Conservation (phyloP, 73 alveolate species). For the Paramecium biaurelia region DNA sequence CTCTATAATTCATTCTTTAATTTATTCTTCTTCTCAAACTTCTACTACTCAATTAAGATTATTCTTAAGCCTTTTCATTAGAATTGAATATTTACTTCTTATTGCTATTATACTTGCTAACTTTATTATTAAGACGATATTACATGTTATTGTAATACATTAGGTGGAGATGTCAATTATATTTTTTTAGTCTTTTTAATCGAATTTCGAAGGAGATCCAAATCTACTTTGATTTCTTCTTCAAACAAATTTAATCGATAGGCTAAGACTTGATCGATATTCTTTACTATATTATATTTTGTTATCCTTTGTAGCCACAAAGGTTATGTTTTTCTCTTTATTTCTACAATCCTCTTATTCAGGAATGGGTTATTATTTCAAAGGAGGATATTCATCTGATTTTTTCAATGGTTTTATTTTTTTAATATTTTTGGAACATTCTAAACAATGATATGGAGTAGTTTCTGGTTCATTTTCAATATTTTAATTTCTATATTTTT, state of each 20-base stretch:
- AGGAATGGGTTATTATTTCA: neutral
- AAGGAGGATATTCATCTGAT: neutral
- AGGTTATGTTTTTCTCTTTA: conserved; percentile 29
- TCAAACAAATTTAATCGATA: neutral
- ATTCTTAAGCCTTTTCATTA: neutral
- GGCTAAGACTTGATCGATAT: neutral
- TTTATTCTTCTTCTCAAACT: conserved; percentile 6
- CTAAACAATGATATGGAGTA: conserved; percentile 10
- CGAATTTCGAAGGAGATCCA: neutral
- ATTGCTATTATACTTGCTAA: neutral
- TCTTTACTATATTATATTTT: conserved; percentile 9
- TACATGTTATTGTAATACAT: neutral
- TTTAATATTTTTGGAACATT: neutral
- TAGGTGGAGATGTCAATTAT: neutral
- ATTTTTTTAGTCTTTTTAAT: neutral
- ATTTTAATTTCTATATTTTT: conserved; percentile 6
- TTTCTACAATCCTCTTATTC: neutral
- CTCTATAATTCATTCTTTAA: neutral
- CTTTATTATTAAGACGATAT: neutral
- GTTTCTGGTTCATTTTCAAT: conserved; percentile 30
- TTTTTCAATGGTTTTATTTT: neutral
- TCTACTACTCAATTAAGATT: neutral
- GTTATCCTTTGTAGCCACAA: conserved; percentile 35
- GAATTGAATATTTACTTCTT: neutral
- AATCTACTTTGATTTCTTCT: conserved; percentile 3